phyloP scores from a whole-genome alignment of 2,329 filamentous ascomycete genomes.

The Sporothrix protearum region DNA sequence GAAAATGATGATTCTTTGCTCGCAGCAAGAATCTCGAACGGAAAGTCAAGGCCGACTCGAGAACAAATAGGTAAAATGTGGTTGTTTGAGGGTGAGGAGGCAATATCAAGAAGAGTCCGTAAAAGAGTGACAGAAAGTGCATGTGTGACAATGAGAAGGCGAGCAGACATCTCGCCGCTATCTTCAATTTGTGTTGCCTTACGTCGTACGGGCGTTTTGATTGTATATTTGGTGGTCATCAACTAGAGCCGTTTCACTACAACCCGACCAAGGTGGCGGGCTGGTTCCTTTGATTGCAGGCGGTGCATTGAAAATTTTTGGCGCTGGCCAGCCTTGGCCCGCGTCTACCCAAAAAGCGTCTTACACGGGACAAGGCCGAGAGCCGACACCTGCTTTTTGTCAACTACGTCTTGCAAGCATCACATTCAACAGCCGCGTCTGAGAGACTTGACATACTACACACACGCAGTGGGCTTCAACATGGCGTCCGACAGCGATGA shows the following conservation, averaged over 20 bases:
- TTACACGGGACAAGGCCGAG: slow-evolving; percentile 7
- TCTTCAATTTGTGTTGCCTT: too few relatives aligned
- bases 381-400: background rate
- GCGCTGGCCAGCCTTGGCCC: slow-evolving; percentile 5
- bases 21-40: too few relatives aligned
- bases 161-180: too few relatives aligned
- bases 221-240: too few relatives aligned
- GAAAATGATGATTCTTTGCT: background rate
- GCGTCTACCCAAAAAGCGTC: background rate
- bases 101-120: too few relatives aligned
- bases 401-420: background rate
- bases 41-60: too few relatives aligned
- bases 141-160: too few relatives aligned
- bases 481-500: slow-evolving; percentile 40
- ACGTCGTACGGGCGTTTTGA: too few relatives aligned
- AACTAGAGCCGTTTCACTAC: background rate
- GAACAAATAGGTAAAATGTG: too few relatives aligned
- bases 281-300: background rate
- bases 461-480: background rate
- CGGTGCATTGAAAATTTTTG: slow-evolving; percentile 5
- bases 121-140: too few relatives aligned
- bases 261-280: background rate
- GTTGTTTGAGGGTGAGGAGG: too few relatives aligned
- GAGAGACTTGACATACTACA: background rate
- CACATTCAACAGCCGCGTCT: background rate